Evolutionary conservation across 345 rosid genomes (phyloP).

Genomic region (Gossypium arboreum): DNA sequence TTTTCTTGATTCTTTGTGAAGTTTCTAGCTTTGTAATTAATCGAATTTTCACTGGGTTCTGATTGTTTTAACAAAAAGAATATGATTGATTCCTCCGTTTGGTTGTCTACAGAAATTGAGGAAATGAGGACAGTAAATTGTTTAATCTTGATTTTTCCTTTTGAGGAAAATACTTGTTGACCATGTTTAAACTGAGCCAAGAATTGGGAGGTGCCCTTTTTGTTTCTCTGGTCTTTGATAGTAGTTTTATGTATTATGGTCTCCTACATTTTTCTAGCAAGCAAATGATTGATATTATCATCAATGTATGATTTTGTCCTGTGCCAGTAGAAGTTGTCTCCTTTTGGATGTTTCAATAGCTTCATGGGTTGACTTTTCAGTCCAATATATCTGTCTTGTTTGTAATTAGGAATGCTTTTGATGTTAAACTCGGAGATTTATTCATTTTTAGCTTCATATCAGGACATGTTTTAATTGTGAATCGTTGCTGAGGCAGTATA

Average conservation of each 20-base stretch:
- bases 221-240: not conserved
- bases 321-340: not conserved
- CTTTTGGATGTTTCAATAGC: not conserved
- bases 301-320: not conserved
- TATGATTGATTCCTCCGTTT: not conserved
- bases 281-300: not conserved
- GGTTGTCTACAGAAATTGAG: not conserved
- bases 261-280: not conserved
- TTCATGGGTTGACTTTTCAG: not conserved
- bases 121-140: not conserved
- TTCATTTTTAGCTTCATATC: constrained; percentile 1
- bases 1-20: constrained; percentile 7
- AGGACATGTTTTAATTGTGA: not conserved
- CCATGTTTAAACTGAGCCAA: constrained; percentile 1
- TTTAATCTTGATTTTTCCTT: not conserved
- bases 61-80: not conserved
- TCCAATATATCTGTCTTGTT: constrained; percentile 13
- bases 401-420: constrained; percentile 24
- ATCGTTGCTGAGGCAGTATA: not conserved
- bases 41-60: not conserved
- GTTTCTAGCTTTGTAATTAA: constrained; percentile 1
- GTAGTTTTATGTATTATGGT: no score
- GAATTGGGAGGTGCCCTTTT: not conserved
- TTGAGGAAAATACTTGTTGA: not conserved
- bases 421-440: constrained; percentile 5